phyloP scores from a whole-genome alignment of 1,284 basidiomycete species.

The Takashimella koratensis region DNA sequence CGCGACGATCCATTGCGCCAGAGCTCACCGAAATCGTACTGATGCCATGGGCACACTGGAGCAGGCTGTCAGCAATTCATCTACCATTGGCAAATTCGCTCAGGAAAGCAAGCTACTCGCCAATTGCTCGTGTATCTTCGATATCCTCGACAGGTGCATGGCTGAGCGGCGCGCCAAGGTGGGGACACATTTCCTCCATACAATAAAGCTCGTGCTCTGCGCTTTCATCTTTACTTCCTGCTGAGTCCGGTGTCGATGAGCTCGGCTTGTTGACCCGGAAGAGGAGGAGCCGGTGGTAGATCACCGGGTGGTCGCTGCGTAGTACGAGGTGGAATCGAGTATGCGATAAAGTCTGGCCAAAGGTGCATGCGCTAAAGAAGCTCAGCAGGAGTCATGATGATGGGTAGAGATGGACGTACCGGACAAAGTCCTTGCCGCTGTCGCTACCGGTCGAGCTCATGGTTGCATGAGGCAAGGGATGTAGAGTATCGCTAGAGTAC shows the following conservation, averaged over 20 bases:
- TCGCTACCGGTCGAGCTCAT: not conserved
- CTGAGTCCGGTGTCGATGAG: conserved; percentile 42
- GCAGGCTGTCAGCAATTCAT: conserved; percentile 45
- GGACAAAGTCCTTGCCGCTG: not conserved
- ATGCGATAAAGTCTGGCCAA: conserved; percentile 58
- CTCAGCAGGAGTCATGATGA: not conserved
- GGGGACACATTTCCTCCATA: conserved; percentile 81
- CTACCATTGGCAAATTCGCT: not conserved
- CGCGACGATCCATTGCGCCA: too few species aligned
- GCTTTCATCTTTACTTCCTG: conserved; percentile 12
- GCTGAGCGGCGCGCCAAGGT: conserved; percentile 76
- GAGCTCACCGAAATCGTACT: conserved; percentile 53
- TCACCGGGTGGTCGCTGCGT: conserved; percentile 54
- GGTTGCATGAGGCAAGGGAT: too few species aligned
- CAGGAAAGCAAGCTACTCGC: conserved; percentile 9
- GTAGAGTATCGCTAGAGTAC: not conserved
- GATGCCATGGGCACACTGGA: conserved; percentile 80
- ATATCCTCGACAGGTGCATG: conserved; percentile 51
- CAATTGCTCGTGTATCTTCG: conserved; percentile 34
- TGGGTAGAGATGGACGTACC: not conserved
- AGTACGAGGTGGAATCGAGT: conserved; percentile 66
- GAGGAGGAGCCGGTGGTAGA: conserved; percentile 67
- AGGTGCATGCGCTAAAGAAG: conserved; percentile 53
- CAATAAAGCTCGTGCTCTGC: conserved; percentile 60
- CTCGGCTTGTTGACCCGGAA: conserved; percentile 57